Percentiles rank a stretch among this genome's conserved stretches.
These are phyloP conservation scores for Neurospora discreta DNA, from an alignment of 495 filamentous ascomycete species.

Conservation along the genomic window DNA sequence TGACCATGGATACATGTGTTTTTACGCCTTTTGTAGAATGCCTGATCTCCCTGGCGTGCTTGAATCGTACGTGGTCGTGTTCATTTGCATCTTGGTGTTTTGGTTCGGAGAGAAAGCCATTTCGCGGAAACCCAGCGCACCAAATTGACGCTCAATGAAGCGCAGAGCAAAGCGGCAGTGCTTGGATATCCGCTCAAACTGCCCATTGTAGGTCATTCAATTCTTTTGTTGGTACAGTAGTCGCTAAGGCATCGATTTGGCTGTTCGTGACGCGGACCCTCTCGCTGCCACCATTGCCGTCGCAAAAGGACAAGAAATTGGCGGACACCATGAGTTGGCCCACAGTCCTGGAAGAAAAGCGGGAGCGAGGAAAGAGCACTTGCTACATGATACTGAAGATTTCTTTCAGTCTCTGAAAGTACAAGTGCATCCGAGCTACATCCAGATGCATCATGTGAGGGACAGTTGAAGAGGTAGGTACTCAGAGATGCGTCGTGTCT, in stretches of 20 bases:
- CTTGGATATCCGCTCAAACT: not conserved
- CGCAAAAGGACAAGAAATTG: not conserved
- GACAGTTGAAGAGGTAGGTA: not conserved
- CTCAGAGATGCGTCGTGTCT: not conserved
- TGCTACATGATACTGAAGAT: not conserved
- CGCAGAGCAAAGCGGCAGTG: not conserved
- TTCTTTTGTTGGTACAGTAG: not conserved
- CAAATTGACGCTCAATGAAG: not conserved
- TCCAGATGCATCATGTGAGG: not conserved
- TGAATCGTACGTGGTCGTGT: not conserved
- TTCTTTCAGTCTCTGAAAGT: not conserved
- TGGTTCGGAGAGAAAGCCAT: not conserved
- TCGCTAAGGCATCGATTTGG: not conserved
- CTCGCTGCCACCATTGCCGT: not conserved
- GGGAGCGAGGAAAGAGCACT: not conserved
- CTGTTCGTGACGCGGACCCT: not conserved
- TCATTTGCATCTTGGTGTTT: not conserved
- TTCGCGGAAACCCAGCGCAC: not conserved
- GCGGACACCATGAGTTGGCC: too few relatives aligned
- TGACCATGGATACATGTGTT: not conserved
- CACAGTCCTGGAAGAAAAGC: not conserved
- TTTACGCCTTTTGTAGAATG: not conserved
- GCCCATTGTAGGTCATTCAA: fast-evolving
- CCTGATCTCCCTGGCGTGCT: not conserved
- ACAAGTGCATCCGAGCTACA: not conserved